Conservation (phyloP, 306 rosid species). For the Pyrus communis region DNA sequence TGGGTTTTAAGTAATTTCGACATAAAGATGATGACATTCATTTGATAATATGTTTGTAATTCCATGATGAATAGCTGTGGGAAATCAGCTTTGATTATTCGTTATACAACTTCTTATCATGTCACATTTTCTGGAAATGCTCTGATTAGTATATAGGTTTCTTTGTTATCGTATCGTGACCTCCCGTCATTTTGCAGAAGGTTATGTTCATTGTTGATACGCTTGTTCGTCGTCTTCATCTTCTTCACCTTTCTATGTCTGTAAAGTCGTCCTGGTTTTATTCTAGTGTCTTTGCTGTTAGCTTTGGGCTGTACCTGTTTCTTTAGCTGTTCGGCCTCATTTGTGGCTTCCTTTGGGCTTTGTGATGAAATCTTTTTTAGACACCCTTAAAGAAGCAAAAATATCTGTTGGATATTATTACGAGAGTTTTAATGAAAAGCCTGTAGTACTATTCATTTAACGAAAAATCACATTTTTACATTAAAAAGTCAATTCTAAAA, state of each 20-base stretch:
- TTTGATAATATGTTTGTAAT: background rate
- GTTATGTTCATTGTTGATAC: background rate
- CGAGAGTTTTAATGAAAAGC: no score
- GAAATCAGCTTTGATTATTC: background rate
- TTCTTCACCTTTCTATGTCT: background rate
- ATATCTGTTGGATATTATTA: no score
- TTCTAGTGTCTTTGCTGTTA: no score
- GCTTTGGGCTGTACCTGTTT: background rate
- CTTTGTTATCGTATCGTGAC: background rate
- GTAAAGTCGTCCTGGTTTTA: background rate
- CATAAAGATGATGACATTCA: background rate
- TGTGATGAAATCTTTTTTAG: background rate
- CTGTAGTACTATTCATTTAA: no score
- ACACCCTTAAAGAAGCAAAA: background rate
- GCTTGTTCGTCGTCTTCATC: background rate
- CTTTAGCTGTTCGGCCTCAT: background rate
- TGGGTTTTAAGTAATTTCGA: background rate
- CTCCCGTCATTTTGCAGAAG: background rate
- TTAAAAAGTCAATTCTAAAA: no score
- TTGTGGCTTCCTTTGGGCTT: background rate
- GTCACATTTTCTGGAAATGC: background rate
- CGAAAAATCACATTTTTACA: no score
- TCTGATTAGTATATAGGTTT: no score
- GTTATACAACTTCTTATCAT: no score
- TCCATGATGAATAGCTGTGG: background rate